Conservation (phyloP, 1,139 yeast species). For the Geotrichum restrictum region DNA sequence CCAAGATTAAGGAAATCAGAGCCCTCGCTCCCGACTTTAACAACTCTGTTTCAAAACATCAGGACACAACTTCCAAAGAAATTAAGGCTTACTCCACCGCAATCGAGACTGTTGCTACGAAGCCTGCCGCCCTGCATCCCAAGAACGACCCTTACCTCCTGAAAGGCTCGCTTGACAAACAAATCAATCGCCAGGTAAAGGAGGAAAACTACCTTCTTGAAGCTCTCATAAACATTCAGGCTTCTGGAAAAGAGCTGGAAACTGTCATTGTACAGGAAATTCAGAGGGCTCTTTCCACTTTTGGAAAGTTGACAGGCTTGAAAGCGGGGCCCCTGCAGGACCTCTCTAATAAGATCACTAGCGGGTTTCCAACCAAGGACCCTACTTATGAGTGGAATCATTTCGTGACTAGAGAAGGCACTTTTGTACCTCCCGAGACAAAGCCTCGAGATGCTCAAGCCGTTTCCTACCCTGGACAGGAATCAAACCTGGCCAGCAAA, state of each 20-base stretch:
- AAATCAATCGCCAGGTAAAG: conserved; percentile 66
- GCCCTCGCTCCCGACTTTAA: conserved; percentile 78
- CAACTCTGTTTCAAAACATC: conserved; percentile 65
- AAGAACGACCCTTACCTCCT: conserved; percentile 79
- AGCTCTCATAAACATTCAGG: conserved; percentile 81
- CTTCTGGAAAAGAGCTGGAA: conserved; percentile 84
- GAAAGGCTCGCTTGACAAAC: conserved; percentile 67
- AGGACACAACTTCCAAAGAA: conserved; percentile 50
- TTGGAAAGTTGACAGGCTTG: conserved; percentile 48
- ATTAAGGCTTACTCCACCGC: conserved; percentile 32
- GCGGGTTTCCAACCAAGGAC: conserved; percentile 72
- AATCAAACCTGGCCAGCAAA: conserved; percentile 65
- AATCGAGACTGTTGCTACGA: conserved; percentile 30
- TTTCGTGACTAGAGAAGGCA: conserved; percentile 66
- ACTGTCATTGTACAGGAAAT: conserved; percentile 81
- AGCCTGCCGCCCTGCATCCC: conserved; percentile 41
- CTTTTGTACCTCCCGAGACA: conserved; percentile 69
- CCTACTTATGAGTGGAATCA: conserved; percentile 86
- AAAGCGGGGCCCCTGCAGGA: conserved; percentile 27
- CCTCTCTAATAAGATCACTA: conserved; percentile 61
- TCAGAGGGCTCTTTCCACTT: conserved; percentile 72
- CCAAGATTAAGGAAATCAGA: conserved; percentile 83
- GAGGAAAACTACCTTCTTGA: conserved; percentile 87
- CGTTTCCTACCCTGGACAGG: conserved; percentile 61
- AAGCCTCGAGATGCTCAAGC: conserved; percentile 65